Conservation (phyloP, 257 asterid genomes). For the Jasminum sambac region DNA sequence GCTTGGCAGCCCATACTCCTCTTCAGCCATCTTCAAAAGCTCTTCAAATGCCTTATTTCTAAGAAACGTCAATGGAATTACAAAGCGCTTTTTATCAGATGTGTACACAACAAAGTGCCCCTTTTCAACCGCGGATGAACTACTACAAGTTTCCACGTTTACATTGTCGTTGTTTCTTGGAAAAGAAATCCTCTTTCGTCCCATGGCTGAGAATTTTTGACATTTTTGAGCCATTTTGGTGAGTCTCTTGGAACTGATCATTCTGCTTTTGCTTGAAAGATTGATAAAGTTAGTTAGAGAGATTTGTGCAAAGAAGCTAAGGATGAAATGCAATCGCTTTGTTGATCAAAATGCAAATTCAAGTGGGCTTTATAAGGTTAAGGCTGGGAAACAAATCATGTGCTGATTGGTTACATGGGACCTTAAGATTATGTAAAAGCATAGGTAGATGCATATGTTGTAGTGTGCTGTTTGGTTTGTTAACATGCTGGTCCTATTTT, state of each 20-base stretch:
- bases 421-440: constrained; percentile 22
- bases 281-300: background rate
- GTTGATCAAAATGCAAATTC: background rate
- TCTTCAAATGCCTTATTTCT: constrained; percentile 10
- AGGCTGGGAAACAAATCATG: constrained; percentile 16
- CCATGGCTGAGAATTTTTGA: constrained; percentile 27
- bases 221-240: constrained; percentile 36
- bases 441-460: constrained; percentile 14
- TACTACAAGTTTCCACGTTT: background rate
- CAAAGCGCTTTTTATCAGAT: constrained; percentile 1
- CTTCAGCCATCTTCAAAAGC: constrained; percentile 29
- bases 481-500: constrained; percentile 24
- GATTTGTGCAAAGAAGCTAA: background rate
- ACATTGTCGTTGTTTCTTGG: background rate
- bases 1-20: constrained; percentile 29
- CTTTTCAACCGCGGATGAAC: background rate
- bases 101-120: constrained; percentile 25
- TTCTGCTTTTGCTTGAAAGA: constrained; percentile 5
- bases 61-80: constrained; percentile 26
- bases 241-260: constrained; percentile 35
- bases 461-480: constrained; percentile 3
- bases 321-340: background rate
- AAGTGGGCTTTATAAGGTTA: constrained; percentile 18
- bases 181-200: constrained; percentile 21
- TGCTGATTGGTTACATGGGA: constrained; percentile 18